These are phyloP conservation scores for Buxus sempervirens DNA, from an alignment of 164 flowering plant genomes.

Conservation along the genomic window DNA sequence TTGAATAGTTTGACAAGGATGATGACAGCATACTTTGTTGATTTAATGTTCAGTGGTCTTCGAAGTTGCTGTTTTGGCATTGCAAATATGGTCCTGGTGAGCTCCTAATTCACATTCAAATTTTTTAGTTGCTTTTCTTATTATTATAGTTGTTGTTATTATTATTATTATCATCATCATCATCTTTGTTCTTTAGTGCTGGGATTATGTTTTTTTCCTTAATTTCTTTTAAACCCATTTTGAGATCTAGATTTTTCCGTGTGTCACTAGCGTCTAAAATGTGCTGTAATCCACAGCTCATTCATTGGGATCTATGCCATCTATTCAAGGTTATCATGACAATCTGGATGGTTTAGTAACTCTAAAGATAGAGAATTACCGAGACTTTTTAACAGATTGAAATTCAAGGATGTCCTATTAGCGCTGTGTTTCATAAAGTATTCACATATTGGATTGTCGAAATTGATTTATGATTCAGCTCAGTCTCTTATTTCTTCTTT, in stretches of 20 bases:
- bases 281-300: background rate
- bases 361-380: background rate
- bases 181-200: too few relatives aligned
- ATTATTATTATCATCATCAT: too few relatives aligned
- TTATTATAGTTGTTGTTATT: background rate
- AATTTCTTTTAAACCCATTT: too few relatives aligned
- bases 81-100: conserved; percentile 93
- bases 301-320: background rate
- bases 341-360: background rate
- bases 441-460: background rate
- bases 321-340: background rate
- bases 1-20: conserved; percentile 16
- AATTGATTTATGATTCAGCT: conserved; percentile 2
- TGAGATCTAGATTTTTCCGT: background rate
- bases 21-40: conserved; percentile 28
- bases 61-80: conserved; percentile 87
- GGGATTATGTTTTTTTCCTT: too few relatives aligned
- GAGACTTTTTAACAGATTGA: background rate
- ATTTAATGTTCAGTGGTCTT: conserved; percentile 63
- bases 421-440: background rate
- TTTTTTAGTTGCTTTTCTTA: background rate
- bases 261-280: background rate
- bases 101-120: conserved; percentile 21
- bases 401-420: background rate
- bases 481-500: too few relatives aligned